A percentile compares a stretch with the other conserved stretches of the same genome.
Conservation (phyloP, 139 green algal species). For the Ettlia oleoabundans region DNA sequence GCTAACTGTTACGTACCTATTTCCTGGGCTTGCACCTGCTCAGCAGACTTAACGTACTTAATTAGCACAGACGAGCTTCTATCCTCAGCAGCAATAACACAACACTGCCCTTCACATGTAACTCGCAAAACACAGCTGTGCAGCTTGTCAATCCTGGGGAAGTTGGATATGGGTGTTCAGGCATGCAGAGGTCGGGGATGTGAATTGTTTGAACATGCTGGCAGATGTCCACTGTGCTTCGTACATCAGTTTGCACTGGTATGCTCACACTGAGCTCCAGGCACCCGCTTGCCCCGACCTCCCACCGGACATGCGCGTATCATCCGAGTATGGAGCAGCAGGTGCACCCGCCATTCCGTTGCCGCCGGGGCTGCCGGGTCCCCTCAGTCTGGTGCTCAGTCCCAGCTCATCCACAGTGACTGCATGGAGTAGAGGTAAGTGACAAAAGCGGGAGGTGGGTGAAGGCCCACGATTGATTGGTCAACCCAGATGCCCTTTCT, state of each 20-base stretch:
- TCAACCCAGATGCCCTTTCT: background rate
- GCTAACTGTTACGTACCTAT: too few species aligned
- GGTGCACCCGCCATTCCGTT: background rate
- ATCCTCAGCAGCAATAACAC: too few species aligned
- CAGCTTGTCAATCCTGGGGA: too few species aligned
- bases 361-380: background rate
- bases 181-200: too few species aligned
- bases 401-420: slow-evolving; percentile 37
- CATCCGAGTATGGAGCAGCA: background rate
- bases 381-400: slow-evolving; percentile 11
- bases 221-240: background rate
- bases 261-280: background rate
- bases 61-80: too few species aligned
- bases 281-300: background rate
- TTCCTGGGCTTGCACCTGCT: too few species aligned
- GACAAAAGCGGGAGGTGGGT: background rate
- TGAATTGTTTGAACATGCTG: too few species aligned
- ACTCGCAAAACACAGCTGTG: too few species aligned
- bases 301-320: background rate
- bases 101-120: too few species aligned
- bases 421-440: background rate
- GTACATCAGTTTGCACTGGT: too few species aligned
- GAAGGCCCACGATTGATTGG: background rate
- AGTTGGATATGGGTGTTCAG: too few species aligned
- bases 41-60: too few species aligned